These are phyloP conservation scores for Aegilops umbellulata DNA, from an alignment of 176 grass and related monocot species.

Conservation along the genomic window DNA sequence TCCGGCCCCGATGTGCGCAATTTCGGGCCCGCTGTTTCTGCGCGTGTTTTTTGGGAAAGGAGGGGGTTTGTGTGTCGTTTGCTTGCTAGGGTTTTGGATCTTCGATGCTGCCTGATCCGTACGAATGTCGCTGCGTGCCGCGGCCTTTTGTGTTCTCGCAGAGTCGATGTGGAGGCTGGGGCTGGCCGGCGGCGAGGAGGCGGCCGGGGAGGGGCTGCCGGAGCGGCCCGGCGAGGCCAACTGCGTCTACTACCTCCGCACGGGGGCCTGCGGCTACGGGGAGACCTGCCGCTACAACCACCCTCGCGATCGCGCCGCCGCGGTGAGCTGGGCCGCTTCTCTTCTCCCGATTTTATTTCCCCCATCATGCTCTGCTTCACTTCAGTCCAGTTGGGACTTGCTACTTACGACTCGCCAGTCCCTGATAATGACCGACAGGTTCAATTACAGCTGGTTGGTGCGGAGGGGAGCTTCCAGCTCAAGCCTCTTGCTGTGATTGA, in stretches of 20 bases:
- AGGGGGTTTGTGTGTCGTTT: neutral
- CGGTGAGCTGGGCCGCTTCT: slow-evolving; percentile 38
- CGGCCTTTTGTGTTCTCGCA: slow-evolving; percentile 14
- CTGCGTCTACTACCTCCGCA: slow-evolving; percentile 87
- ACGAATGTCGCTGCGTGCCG: neutral
- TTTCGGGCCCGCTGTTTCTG: slow-evolving; percentile 11
- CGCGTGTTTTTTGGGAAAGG: neutral
- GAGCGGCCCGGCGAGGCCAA: slow-evolving; percentile 78
- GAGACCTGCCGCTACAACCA: slow-evolving; percentile 96
- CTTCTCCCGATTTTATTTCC: neutral
- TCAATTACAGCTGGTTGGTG: slow-evolving; percentile 19
- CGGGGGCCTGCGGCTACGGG: slow-evolving; percentile 81
- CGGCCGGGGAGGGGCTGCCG: slow-evolving; percentile 41
- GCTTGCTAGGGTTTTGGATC: slow-evolving; percentile 49
- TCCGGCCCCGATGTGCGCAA: neutral
- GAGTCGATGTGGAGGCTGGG: slow-evolving; percentile 81
- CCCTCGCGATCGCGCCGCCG: slow-evolving; percentile 51
- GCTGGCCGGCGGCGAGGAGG: slow-evolving; percentile 37
- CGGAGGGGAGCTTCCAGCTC: neutral
- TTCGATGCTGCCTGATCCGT: neutral
- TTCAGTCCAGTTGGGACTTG: neutral
- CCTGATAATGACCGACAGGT: slow-evolving; percentile 32
- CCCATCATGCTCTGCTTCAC: slow-evolving; percentile 18
- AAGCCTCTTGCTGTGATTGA: neutral
- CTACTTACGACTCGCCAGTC: neutral